phyloP scores from a whole-genome alignment of 2,329 filamentous ascomycete species.

The Aspergillus phoenicis region DNA sequence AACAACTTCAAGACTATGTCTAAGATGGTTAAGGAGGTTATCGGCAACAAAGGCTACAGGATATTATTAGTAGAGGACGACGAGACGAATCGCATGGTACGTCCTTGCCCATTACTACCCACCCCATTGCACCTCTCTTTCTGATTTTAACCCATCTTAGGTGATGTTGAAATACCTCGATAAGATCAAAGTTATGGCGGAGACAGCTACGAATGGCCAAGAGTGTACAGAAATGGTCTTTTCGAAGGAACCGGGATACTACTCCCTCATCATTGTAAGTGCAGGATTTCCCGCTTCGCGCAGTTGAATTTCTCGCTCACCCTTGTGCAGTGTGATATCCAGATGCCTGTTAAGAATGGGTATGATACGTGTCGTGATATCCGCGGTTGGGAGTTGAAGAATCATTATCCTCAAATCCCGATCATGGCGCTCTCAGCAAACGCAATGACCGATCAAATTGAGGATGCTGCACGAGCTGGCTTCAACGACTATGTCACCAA shows the following conservation, averaged over 20 bases:
- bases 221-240: conserved; percentile 52
- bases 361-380: conserved; percentile 53
- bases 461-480: conserved; percentile 49
- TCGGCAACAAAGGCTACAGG: conserved; percentile 50
- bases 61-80: conserved; percentile 53
- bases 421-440: conserved; percentile 55
- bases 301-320: conserved; percentile 1
- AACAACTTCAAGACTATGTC: conserved; percentile 54
- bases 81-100: conserved; percentile 52
- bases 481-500: conserved; percentile 56
- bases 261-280: conserved; percentile 52
- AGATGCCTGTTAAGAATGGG: conserved; percentile 54
- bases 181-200: conserved; percentile 50
- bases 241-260: conserved; percentile 50
- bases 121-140: not conserved
- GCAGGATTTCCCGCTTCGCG: not conserved
- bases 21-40: conserved; percentile 51
- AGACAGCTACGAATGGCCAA: conserved; percentile 51
- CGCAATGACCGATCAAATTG: conserved; percentile 54
- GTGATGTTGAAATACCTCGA: conserved; percentile 54
- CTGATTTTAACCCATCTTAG: conserved; percentile 32
- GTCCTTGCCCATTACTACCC: not conserved
- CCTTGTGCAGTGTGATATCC: conserved; percentile 49
- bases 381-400: conserved; percentile 49
- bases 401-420: conserved; percentile 50